Evolutionary conservation across 768 basidiomycete genomes (phyloP).

Genomic region (Psilocybe cubensis): DNA sequence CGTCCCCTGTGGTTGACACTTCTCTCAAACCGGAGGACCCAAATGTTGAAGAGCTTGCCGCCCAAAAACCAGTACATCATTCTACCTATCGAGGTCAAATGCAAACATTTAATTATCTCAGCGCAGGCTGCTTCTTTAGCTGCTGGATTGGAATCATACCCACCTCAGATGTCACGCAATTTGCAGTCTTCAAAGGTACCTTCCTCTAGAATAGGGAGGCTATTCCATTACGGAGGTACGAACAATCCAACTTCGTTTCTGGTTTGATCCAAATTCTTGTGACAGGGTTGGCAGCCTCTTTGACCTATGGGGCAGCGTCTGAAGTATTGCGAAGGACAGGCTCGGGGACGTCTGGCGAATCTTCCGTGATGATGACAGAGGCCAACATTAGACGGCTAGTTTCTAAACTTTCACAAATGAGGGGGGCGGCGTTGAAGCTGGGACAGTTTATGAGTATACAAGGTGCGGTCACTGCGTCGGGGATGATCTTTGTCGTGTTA

Average conservation of each 20-base stretch:
- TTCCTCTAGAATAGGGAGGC: constrained; percentile 82
- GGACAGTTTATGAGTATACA: constrained; percentile 99
- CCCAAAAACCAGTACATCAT: background rate
- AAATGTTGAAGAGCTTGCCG: background rate
- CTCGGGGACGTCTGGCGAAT: constrained; percentile 32
- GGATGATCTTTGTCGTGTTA: too few relatives aligned
- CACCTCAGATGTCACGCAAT: constrained; percentile 36
- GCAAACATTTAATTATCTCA: background rate
- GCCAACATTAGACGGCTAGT: constrained; percentile 90
- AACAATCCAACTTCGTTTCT: background rate
- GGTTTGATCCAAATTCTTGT: background rate
- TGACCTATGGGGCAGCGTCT: constrained; percentile 88
- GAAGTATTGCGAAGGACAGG: constrained; percentile 79
- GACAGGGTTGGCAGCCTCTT: constrained; percentile 86
- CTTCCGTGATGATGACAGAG: constrained; percentile 82
- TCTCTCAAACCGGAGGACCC: background rate
- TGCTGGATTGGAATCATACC: constrained; percentile 4
- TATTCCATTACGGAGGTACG: constrained; percentile 93
- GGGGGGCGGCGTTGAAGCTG: constrained; percentile 94
- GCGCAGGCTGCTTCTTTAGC: constrained; percentile 2
- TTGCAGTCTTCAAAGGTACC: constrained; percentile 88
- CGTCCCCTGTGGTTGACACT: background rate
- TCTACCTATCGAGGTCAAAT: background rate
- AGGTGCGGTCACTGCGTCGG: too few relatives aligned
- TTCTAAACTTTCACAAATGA: constrained; percentile 91